Conservation (phyloP, 2,329 filamentous ascomycete genomes). For the Plectosphaerella plurivora region DNA sequence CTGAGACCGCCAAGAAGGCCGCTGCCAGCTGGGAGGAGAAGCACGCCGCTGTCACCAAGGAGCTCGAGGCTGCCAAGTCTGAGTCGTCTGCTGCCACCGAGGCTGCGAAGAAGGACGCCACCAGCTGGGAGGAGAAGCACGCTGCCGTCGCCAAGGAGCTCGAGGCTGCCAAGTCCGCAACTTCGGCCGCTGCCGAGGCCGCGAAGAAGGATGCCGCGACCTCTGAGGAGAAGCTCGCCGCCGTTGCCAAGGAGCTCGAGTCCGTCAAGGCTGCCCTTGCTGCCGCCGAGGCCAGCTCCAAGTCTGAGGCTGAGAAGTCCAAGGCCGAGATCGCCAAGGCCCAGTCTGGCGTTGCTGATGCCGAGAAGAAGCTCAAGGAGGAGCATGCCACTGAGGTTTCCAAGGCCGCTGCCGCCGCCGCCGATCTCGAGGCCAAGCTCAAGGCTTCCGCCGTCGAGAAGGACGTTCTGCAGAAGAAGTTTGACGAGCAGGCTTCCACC, state of each 20-base stretch:
- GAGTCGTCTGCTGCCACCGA: slow-evolving; percentile 15
- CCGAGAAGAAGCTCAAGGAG: slow-evolving; percentile 12
- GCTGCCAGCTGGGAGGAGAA: slow-evolving; percentile 17
- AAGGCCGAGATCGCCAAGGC: slow-evolving; percentile 12
- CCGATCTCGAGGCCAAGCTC: not conserved
- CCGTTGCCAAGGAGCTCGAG: slow-evolving; percentile 15
- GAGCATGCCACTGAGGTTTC: slow-evolving; percentile 5
- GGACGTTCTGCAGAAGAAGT: not conserved
- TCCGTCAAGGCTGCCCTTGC: slow-evolving; percentile 2
- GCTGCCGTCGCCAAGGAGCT: slow-evolving; percentile 14
- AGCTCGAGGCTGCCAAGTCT: slow-evolving; percentile 17
- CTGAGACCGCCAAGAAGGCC: slow-evolving; percentile 24
- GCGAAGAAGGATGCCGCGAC: slow-evolving; percentile 21
- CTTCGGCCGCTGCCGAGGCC: slow-evolving; percentile 15
- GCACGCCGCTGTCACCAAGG: slow-evolving; percentile 12
- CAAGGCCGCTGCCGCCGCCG: not conserved
- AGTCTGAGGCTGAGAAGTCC: slow-evolving; percentile 8
- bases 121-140: slow-evolving; percentile 14
- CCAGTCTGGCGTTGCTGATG: slow-evolving; percentile 8
- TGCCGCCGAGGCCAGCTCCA: slow-evolving; percentile 2
- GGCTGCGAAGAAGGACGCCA: slow-evolving; percentile 18
- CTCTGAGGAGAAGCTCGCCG: slow-evolving; percentile 11
- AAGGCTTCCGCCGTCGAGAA: not conserved
- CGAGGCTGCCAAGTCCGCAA: slow-evolving; percentile 16
- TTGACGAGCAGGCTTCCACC: not conserved